A percentile compares a stretch with the other conserved stretches of the same genome.
phyloP scores from a whole-genome alignment of 805 yeast species.

The Ogataea trehalophila region DNA sequence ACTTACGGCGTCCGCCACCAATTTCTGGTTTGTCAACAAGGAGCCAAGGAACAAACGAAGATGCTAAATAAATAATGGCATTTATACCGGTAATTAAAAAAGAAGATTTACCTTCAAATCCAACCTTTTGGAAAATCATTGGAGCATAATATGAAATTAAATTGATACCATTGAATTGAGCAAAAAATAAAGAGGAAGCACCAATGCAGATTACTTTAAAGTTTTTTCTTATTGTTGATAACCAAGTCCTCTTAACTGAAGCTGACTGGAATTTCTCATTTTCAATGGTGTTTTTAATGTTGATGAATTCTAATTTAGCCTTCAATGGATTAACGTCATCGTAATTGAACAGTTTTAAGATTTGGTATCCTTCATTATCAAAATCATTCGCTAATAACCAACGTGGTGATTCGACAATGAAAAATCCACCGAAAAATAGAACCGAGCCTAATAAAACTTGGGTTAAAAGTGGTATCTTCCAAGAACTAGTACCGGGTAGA shows the following conservation, averaged over 20 bases:
- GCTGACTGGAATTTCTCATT: slow-evolving; percentile 16
- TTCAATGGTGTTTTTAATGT: slow-evolving; percentile 36
- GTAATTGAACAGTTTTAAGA: slow-evolving; percentile 31
- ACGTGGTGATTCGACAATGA: slow-evolving; percentile 83
- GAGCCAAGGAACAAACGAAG: slow-evolving; percentile 87
- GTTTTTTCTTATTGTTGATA: slow-evolving; percentile 23
- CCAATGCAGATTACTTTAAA: slow-evolving; percentile 63
- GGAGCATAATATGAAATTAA: slow-evolving; percentile 89
- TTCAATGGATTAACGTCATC: slow-evolving; percentile 22
- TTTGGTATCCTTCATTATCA: slow-evolving; percentile 48
- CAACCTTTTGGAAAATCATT: slow-evolving; percentile 84
- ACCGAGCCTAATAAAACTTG: slow-evolving; percentile 69
- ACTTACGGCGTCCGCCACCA: slow-evolving; percentile 86
- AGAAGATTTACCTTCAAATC: slow-evolving; percentile 82
- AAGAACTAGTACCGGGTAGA: slow-evolving; percentile 54
- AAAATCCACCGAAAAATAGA: slow-evolving; percentile 64
- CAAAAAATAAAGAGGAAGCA: slow-evolving; percentile 81
- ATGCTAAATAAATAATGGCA: slow-evolving; percentile 48
- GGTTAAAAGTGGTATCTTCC: slow-evolving; percentile 75
- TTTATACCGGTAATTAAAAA: slow-evolving; percentile 83
- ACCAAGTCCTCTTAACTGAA: slow-evolving; percentile 23
- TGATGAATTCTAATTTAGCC: slow-evolving; percentile 38
- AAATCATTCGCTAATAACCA: slow-evolving; percentile 77
- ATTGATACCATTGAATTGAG: slow-evolving; percentile 86
- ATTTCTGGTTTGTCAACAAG: slow-evolving; percentile 52